These are phyloP conservation scores for Aureobasidium pullulans DNA, from an alignment of 2,329 filamentous ascomycete species.

Conservation along the genomic window DNA sequence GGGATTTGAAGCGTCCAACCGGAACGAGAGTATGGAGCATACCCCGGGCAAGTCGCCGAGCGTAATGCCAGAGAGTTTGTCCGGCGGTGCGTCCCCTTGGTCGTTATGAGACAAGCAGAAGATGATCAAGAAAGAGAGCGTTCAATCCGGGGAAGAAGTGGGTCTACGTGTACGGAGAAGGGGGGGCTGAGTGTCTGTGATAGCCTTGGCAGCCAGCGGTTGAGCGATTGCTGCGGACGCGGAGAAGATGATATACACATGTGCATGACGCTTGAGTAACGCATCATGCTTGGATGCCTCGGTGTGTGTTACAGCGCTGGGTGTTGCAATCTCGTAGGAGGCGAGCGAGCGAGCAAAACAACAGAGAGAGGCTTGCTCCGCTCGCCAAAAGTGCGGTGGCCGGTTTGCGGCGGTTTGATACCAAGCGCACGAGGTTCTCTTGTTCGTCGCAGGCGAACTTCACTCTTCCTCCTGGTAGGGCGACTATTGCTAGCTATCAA, in stretches of 20 bases:
- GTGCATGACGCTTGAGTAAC: background rate
- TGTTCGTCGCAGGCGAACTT: too few species aligned
- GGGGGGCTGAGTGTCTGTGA: conserved; percentile 10
- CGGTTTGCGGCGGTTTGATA: too few species aligned
- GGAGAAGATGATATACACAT: background rate
- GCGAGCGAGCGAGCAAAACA: background rate
- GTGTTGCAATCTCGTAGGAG: background rate
- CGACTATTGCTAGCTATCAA: too few species aligned
- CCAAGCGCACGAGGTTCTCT: too few species aligned
- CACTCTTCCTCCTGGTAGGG: too few species aligned
- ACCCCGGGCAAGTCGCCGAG: background rate
- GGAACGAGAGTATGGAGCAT: background rate
- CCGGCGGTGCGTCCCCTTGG: background rate
- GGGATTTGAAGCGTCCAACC: background rate
- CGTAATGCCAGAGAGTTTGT: background rate
- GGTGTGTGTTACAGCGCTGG: background rate
- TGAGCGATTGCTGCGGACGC: background rate
- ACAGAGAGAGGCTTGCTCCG: background rate
- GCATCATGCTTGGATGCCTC: background rate
- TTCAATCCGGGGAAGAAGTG: conserved; percentile 6
- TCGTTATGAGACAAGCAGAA: conserved; percentile 1
- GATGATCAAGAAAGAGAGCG: background rate
- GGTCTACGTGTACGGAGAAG: conserved; percentile 5
- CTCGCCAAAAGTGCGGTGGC: background rate
- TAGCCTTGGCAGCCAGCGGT: conserved; percentile 3